These are phyloP conservation scores for Theileria sp. DNA, from an alignment of 169 alveolate species.

Conservation along the genomic window DNA sequence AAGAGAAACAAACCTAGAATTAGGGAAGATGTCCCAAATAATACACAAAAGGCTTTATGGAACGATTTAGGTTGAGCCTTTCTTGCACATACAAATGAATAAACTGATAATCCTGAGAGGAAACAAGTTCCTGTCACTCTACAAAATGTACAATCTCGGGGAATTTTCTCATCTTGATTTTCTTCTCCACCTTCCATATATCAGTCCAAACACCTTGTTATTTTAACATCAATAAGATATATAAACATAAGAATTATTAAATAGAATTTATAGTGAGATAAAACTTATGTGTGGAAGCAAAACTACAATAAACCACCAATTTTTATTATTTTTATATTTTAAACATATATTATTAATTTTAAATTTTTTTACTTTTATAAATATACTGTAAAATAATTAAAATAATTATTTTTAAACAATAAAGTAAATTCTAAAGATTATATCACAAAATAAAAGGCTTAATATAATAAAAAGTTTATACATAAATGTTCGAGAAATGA, in stretches of 20 bases:
- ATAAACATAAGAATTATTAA: neutral
- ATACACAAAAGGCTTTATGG: constrained; percentile 34
- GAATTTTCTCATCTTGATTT: constrained; percentile 15
- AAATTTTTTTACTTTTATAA: neutral
- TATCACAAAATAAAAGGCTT: neutral
- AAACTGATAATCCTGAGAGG: constrained; percentile 41
- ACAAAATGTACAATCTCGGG: constrained; percentile 59
- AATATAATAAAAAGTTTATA: neutral
- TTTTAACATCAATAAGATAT: neutral
- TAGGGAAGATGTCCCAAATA: constrained; percentile 41
- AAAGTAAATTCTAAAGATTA: neutral
- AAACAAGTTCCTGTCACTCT: constrained; percentile 60
- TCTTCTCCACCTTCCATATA: constrained; percentile 26
- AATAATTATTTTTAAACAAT: neutral
- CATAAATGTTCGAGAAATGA: neutral
- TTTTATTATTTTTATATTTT: too few species aligned
- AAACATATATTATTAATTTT: neutral
- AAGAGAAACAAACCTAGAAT: constrained; percentile 37
- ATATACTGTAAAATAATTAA: neutral
- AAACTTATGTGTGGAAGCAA: neutral
- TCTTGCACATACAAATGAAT: constrained; percentile 50
- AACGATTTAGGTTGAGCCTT: constrained; percentile 34
- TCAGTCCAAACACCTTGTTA: neutral
- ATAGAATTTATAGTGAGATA: neutral
- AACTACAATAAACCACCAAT: neutral